Conservation (phyloP, 2,329 filamentous ascomycete genomes). For the Annulohypoxylon truncatum region DNA sequence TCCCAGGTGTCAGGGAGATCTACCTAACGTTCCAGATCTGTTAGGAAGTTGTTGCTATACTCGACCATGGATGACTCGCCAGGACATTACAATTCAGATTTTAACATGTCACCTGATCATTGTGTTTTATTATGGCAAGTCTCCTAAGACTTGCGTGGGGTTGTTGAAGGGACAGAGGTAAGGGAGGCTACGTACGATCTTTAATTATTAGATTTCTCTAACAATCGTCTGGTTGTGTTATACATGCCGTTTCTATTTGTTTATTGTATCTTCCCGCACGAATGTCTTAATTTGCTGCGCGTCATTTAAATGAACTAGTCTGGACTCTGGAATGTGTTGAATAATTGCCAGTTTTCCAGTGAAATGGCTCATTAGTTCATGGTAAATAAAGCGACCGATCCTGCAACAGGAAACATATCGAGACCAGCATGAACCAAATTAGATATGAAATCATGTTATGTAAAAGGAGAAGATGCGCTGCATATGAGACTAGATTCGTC, state of each 20-base stretch:
- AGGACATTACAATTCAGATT: not conserved
- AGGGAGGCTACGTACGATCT: not conserved
- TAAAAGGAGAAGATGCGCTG: not conserved
- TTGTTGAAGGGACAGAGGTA: not conserved
- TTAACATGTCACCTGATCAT: not conserved
- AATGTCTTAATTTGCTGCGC: not conserved
- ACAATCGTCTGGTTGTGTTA: slow-evolving; percentile 1
- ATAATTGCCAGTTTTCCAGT: not conserved
- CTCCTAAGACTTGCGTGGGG: not conserved
- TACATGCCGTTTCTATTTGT: not conserved
- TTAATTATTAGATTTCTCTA: not conserved
- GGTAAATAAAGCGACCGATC: not conserved
- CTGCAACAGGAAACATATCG: not conserved
- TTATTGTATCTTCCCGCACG: not conserved
- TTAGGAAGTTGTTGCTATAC: too few relatives aligned
- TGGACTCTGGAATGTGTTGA: slow-evolving; percentile 7
- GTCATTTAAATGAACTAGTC: not conserved
- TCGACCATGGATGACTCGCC: too few relatives aligned
- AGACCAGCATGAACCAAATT: not conserved
- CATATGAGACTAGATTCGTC: slow-evolving; percentile 8
- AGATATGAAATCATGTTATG: not conserved
- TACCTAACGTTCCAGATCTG: too few relatives aligned
- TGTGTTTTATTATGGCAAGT: not conserved
- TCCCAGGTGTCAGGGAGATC: too few relatives aligned
- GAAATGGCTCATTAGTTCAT: not conserved